A percentile compares a stretch with the other conserved stretches of the same genome.
These are phyloP conservation scores for Cordia subcordata DNA, from an alignment of 257 asterid genomes.

Conservation along the genomic window DNA sequence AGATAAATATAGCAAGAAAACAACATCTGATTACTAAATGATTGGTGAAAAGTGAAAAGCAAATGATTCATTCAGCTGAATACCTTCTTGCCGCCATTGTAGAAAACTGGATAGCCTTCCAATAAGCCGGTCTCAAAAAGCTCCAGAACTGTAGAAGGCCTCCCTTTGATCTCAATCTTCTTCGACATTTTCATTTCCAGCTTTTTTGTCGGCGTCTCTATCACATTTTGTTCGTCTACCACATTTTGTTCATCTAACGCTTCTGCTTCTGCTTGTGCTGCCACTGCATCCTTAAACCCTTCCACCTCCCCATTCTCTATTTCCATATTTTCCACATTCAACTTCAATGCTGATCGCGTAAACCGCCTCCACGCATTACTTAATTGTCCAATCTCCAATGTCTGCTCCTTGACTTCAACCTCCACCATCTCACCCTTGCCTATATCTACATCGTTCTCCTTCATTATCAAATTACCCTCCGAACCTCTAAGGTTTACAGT, in stretches of 20 bases:
- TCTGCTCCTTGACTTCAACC: constrained; percentile 51
- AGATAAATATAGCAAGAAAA: too few relatives aligned
- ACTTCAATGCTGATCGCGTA: constrained; percentile 51
- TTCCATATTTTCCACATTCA: constrained; percentile 26
- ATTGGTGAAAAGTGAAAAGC: background rate
- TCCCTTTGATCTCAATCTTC: constrained; percentile 49
- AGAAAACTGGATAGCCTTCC: constrained; percentile 96
- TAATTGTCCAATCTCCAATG: constrained; percentile 6
- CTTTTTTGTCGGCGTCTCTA: constrained; percentile 32
- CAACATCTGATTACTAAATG: background rate
- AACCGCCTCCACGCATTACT: constrained; percentile 37
- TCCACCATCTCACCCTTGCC: constrained; percentile 41
- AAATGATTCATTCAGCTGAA: background rate
- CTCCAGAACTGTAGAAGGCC: constrained; percentile 83
- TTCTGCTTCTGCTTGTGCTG: constrained; percentile 24
- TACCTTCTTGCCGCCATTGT: constrained; percentile 97
- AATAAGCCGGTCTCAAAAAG: constrained; percentile 89
- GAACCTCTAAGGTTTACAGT: too few relatives aligned
- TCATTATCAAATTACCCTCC: too few relatives aligned
- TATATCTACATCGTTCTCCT: background rate
- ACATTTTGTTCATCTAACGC: constrained; percentile 35
- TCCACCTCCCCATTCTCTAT: constrained; percentile 21
- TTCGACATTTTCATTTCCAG: constrained; percentile 68
- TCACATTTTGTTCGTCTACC: constrained; percentile 37
- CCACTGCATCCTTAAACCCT: constrained; percentile 42